These are phyloP conservation scores for Citrus hindsii DNA, from an alignment of 345 rosid genomes.

Conservation along the genomic window DNA sequence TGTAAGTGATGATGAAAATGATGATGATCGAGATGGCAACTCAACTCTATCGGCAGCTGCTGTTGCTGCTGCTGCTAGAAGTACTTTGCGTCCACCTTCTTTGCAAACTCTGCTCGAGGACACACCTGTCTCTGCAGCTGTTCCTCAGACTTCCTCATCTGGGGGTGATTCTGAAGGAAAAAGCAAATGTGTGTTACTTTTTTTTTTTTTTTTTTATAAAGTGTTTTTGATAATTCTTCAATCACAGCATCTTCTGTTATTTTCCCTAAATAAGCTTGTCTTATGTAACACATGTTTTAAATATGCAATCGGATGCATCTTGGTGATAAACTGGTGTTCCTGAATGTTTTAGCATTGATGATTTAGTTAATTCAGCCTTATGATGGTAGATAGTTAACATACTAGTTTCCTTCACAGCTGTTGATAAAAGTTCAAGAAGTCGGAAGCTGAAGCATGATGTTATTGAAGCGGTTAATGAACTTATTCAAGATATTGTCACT, in stretches of 20 bases:
- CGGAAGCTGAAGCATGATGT: conserved; percentile 96
- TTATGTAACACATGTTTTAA: not conserved
- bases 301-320: not conserved
- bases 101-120: conserved; percentile 90
- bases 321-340: not conserved
- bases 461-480: conserved; percentile 94
- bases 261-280: not conserved
- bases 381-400: conserved; percentile 14
- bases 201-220: not conserved
- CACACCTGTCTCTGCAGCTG: conserved; percentile 58
- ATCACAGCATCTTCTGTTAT: not conserved
- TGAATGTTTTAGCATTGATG: not conserved
- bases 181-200: conserved; percentile 60
- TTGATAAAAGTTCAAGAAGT: conserved; percentile 81
- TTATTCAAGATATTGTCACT: conserved; percentile 77
- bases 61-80: conserved; percentile 93
- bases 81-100: conserved; percentile 88
- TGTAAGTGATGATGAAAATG: conserved; percentile 78
- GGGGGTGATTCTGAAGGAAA: conserved; percentile 99
- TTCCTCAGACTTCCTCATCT: conserved; percentile 76
- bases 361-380: not conserved
- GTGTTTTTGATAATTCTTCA: conserved; percentile 6
- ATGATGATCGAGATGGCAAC: conserved; percentile 45
- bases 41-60: conserved; percentile 77
- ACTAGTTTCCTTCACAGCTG: conserved; percentile 54